phyloP scores from a whole-genome alignment of 345 rosid genomes.

The Populus ilicifolia region DNA sequence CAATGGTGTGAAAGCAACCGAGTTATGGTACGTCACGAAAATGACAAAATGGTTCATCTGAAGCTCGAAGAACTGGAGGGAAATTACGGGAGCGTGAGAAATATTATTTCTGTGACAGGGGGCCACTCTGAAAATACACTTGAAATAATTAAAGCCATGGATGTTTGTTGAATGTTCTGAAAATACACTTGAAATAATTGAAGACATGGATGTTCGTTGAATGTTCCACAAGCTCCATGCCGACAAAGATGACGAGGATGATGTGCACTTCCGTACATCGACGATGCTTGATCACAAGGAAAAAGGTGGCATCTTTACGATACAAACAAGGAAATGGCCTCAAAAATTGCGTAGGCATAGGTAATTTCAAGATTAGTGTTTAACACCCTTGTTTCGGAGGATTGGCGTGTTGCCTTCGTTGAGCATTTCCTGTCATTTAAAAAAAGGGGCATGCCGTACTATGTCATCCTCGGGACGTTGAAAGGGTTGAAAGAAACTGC shows the following conservation, averaged over 20 bases:
- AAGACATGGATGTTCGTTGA: constrained; percentile 56
- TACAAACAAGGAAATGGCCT: neutral
- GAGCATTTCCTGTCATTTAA: no score
- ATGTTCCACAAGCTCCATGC: no score
- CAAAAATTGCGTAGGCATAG: neutral
- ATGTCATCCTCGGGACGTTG: no score
- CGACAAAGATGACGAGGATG: neutral
- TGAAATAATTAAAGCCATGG: constrained; percentile 62
- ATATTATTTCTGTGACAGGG: constrained; percentile 56
- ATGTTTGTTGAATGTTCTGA: constrained; percentile 48
- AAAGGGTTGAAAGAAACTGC: no score
- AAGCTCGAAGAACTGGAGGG: constrained; percentile 37
- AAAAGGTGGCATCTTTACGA: no score
- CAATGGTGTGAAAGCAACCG: constrained; percentile 75
- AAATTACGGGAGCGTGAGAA: constrained; percentile 52
- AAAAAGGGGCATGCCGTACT: no score
- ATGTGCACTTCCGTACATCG: neutral
- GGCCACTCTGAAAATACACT: constrained; percentile 79
- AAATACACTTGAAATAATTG: constrained; percentile 84
- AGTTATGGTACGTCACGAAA: constrained; percentile 54
- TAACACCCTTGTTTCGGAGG: neutral
- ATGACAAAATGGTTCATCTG: constrained; percentile 48
- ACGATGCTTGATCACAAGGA: neutral
- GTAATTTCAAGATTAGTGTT: neutral
- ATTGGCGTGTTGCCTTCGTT: no score